These are phyloP conservation scores for Lepidopterella palustris DNA, from an alignment of 495 filamentous ascomycete species.

Conservation along the genomic window DNA sequence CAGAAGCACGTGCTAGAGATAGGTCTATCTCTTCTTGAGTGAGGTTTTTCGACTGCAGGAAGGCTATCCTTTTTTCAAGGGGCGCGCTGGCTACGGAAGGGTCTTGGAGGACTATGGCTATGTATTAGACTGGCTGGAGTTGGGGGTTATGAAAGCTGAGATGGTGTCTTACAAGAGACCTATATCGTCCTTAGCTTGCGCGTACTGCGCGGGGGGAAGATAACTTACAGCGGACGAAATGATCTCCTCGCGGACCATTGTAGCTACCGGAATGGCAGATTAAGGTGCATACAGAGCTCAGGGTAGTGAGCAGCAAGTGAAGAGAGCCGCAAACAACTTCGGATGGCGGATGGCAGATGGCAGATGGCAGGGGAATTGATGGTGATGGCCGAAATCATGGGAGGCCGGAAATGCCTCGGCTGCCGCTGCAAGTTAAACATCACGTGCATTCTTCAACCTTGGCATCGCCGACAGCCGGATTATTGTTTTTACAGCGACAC, in stretches of 20 bases:
- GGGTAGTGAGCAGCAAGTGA: background rate
- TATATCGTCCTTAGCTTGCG: conserved; percentile 36
- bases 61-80: conserved; percentile 86
- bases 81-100: conserved; percentile 83
- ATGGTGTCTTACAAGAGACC: conserved; percentile 45
- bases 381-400: background rate
- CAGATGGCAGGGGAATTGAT: background rate
- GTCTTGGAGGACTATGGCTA: conserved; percentile 73
- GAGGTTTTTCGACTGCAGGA: conserved; percentile 93
- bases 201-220: background rate
- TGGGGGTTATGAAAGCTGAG: background rate
- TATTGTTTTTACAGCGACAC: too few relatives aligned
- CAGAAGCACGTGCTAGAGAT: conserved; percentile 67
- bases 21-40: conserved; percentile 90
- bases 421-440: background rate
- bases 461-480: too few relatives aligned
- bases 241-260: conserved; percentile 41
- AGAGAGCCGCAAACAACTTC: background rate
- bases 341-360: background rate
- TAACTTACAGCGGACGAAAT: conserved; percentile 35
- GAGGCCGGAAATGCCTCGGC: background rate
- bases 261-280: conserved; percentile 6
- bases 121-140: conserved; percentile 6
- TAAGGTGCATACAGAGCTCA: background rate
- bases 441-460: too few relatives aligned